phyloP scores from a whole-genome alignment of 2,329 filamentous ascomycete genomes.

The Talaromyces marneffei region DNA sequence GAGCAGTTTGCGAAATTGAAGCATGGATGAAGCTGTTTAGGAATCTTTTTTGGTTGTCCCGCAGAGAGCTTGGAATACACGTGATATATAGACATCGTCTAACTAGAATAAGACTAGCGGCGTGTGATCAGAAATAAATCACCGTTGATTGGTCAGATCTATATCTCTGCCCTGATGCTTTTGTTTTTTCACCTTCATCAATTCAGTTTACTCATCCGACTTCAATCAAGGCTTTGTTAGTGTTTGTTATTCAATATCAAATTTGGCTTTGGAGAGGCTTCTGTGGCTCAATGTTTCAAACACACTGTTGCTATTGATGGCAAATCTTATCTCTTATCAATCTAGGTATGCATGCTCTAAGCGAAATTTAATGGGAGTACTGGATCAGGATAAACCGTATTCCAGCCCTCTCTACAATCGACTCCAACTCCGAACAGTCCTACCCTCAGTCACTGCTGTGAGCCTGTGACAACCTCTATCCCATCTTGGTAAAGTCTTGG shows the following conservation, averaged over 20 bases:
- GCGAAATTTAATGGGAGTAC: neutral
- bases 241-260: no score
- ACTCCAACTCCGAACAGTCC: no score
- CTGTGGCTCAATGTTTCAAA: no score
- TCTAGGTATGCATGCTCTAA: no score
- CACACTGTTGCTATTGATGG: no score
- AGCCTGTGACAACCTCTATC: neutral
- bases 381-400: neutral
- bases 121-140: neutral
- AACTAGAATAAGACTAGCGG: neutral
- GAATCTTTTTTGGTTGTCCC: neutral
- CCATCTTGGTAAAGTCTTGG: neutral
- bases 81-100: neutral
- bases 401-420: no score
- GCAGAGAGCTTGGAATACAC: neutral
- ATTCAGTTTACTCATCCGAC: no score
- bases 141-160: neutral
- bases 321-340: no score
- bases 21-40: constrained; percentile 1
- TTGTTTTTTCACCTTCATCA: no score
- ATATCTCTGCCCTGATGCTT: neutral
- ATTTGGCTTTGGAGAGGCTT: no score
- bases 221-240: no score
- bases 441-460: no score
- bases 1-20: constrained; percentile 37